Evolutionary conservation across 352 stramenopile genomes (phyloP), one percentile per base, ranked within the genome.

Genomic region (Phytophthora tentaculata): DNA sequence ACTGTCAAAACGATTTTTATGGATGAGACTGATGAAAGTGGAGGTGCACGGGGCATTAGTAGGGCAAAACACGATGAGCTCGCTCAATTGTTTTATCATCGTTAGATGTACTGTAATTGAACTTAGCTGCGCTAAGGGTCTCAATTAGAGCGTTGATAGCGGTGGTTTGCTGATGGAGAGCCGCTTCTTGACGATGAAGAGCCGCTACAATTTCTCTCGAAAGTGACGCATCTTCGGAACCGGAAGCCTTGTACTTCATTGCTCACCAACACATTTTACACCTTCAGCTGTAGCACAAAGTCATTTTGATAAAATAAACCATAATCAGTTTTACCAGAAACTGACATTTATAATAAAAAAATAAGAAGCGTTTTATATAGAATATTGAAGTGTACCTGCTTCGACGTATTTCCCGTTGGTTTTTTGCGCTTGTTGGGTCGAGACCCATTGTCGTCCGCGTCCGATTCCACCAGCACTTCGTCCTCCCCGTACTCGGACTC

Each of bases 401-500:
- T 63, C 44, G 20, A 55, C 56, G 29, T n/a, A 63, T 39, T 63
- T 44, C 1, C 44, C 44, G 20, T 49, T 63, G 19, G 56, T 63
- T 39, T 63, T 63, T 20, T 63, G n/a, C n/a, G n/a, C 55, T 55
- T 63, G 14, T 26, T 56, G 16, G 44, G 44, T 29, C 8, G 26
- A 5, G 4, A 32, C 9, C 28, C 28, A 9, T 32, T 13, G 43
- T 26, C 7, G 1, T 19, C 39, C 3, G 13, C 5, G 7, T 54
- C 55, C 16, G 16, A 12, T 7, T 54, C 55, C 10, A 37, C 10
- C n/a, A 26, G 17, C 2, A 14, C 2, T 49, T 49, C 17, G 28
- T 23, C 43, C 7, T 55, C 20, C 9, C 5, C 10, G 19, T 26
- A 28, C n/a, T n/a, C n/a, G n/a, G n/a, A n/a, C 5, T 32, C 28